Evolutionary conservation across 768 basidiomycete species (phyloP), one percentile per base, ranked within the genome.

Genomic region (Cytidiella melzeri): DNA sequence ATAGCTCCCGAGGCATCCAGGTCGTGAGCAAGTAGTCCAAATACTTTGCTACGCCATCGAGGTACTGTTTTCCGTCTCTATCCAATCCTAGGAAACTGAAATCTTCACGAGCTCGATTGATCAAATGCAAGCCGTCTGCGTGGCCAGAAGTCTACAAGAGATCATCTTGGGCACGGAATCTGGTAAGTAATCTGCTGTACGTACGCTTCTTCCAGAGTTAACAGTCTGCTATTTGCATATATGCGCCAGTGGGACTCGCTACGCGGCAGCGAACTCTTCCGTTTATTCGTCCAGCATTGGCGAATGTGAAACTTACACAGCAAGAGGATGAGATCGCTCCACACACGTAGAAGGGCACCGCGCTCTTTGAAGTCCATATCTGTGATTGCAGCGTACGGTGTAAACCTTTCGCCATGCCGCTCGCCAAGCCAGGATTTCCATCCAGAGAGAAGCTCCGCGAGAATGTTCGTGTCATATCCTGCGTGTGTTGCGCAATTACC

Each of bases 231-330:
- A 6, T 28, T 15, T 10, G 36, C 6, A 47, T 26, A 11, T 28
- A 5, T 28, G 19, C 28, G n/a, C 44, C 28, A 51, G 49, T 39
- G 10, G 7, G 20, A 48, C 10, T 23, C 34, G 6, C 23, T 10
- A 13, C 19, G 21, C 15, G 37, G 43, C 15, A 55, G 25, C 0
- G 50, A 11, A 5, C 3, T 41, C 9, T 48, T 55, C 5, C 51
- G 57, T 34, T 34, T 34, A 15, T 34, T 34, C 15, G 30, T 34
- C 30, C 30, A 34, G 30, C 30, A 34, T 41, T 70, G 67, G 6
- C 64, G 59, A 11, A 67, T 41, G 45, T 71, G 70, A 48, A 70
- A 70, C 27, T 59, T 57, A 57, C 70, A 72, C 9, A 72, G 53
- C 2, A 71, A 56, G 18, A 71, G 64, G 19, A 50, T 44, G 25